These are phyloP conservation scores for Gautieria morchelliformis DNA, from an alignment of 768 basidiomycete species.

Conservation along the genomic window DNA sequence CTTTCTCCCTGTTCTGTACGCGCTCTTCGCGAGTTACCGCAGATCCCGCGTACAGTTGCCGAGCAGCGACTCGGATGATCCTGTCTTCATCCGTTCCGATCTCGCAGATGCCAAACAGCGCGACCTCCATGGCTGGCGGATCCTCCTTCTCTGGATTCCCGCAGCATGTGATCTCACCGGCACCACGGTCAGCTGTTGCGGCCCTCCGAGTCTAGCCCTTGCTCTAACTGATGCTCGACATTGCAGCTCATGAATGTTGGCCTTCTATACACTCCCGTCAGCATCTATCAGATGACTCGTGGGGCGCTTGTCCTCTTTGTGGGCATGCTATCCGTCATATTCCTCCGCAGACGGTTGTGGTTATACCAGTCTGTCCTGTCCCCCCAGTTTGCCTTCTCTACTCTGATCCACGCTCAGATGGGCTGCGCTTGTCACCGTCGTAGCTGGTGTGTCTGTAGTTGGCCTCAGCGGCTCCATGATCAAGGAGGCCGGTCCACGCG, in stretches of 20 bases:
- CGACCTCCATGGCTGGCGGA: constrained; percentile 54
- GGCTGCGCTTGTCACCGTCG: constrained; percentile 83
- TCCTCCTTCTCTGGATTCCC: constrained; percentile 79
- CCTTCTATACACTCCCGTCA: constrained; percentile 91
- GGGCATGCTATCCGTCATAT: constrained; percentile 81
- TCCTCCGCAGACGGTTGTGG: constrained; percentile 78
- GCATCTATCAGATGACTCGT: constrained; percentile 94
- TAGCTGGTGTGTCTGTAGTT: constrained; percentile 73
- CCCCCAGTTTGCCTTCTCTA: constrained; percentile 4
- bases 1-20: constrained; percentile 76
- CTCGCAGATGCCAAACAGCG: constrained; percentile 21
- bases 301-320: constrained; percentile 93
- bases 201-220: constrained; percentile 14
- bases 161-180: constrained; percentile 85
- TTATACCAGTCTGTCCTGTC: constrained; percentile 59
- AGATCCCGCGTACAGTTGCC: constrained; percentile 43
- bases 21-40: constrained; percentile 42
- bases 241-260: constrained; percentile 85
- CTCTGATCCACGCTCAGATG: constrained; percentile 44
- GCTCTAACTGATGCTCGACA: constrained; percentile 1
- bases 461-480: constrained; percentile 85
- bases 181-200: constrained; percentile 55
- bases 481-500: constrained; percentile 53
- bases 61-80: constrained; percentile 24
- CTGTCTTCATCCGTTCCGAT: constrained; percentile 13